Evolutionary conservation across 2,329 filamentous ascomycete genomes (phyloP).

Genomic region (Aspergillus flavus): DNA sequence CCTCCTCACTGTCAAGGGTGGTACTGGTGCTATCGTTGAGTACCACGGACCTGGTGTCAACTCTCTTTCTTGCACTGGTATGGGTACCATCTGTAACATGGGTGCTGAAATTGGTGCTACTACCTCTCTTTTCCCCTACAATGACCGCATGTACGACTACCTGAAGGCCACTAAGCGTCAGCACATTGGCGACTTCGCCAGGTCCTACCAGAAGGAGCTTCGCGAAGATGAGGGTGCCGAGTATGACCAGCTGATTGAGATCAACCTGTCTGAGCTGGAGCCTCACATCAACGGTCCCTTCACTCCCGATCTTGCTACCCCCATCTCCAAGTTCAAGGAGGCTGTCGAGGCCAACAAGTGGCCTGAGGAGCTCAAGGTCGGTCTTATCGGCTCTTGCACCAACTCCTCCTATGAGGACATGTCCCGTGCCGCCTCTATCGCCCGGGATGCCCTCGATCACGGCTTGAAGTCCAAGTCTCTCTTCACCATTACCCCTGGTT

Average conservation of each 20-base stretch:
- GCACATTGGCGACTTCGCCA: slow-evolving; percentile 87
- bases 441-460: slow-evolving; percentile 85
- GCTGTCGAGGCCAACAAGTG: slow-evolving; percentile 92
- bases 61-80: slow-evolving; percentile 77
- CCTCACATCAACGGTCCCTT: slow-evolving; percentile 99
- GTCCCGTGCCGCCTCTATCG: slow-evolving; percentile 89
- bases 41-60: slow-evolving; percentile 70
- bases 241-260: slow-evolving; percentile 95
- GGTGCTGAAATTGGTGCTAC: slow-evolving; percentile 70
- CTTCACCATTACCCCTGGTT: slow-evolving; percentile 95
- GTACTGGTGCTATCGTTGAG: slow-evolving; percentile 78
- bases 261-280: slow-evolving; percentile 93
- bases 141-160: slow-evolving; percentile 97
- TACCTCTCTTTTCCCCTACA: slow-evolving; percentile 96
- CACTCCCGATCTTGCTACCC: slow-evolving; percentile 95
- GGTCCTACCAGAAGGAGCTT: slow-evolving; percentile 81
- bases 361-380: slow-evolving; percentile 95
- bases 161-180: slow-evolving; percentile 86
- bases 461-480: slow-evolving; percentile 90
- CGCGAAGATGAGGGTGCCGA: slow-evolving; percentile 85
- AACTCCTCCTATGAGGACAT: slow-evolving; percentile 91
- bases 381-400: slow-evolving; percentile 97
- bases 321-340: slow-evolving; percentile 96
- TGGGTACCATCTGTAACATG: slow-evolving; percentile 79
- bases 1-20: slow-evolving; percentile 96